Conservation (phyloP, 148 eudicot species). For the Camellia sinensis region DNA sequence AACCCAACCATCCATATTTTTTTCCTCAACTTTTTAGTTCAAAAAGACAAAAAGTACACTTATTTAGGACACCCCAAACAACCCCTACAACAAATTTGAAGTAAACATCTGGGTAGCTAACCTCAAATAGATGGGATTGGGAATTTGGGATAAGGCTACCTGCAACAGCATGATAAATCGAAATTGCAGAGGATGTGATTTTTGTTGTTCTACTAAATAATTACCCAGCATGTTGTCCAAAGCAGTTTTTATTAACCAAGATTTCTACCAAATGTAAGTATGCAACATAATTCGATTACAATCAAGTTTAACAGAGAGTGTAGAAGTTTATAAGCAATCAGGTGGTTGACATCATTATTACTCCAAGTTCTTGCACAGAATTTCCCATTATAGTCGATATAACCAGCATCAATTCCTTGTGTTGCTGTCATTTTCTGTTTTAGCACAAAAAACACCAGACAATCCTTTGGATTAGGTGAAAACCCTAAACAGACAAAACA, state of each 20-base stretch:
- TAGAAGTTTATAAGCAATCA: neutral
- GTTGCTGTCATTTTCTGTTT: neutral
- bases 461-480: neutral
- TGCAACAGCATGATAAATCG: neutral
- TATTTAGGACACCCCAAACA: no score
- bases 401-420: neutral
- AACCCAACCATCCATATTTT: no score
- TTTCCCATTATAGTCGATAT: neutral
- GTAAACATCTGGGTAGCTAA: neutral
- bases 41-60: no score
- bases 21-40: no score
- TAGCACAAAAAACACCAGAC: neutral
- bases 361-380: neutral
- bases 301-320: neutral
- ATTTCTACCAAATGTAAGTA: neutral
- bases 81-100: neutral
- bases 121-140: neutral
- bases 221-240: no score
- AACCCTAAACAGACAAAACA: neutral
- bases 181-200: neutral
- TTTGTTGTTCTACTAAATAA: no score
- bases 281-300: neutral
- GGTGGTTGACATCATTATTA: neutral
- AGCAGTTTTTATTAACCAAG: neutral
- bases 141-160: neutral